A percentile compares a stretch with the other conserved stretches of the same genome.
Conservation (phyloP, 2,329 filamentous ascomycete species). For the Nakataea oryzae region DNA sequence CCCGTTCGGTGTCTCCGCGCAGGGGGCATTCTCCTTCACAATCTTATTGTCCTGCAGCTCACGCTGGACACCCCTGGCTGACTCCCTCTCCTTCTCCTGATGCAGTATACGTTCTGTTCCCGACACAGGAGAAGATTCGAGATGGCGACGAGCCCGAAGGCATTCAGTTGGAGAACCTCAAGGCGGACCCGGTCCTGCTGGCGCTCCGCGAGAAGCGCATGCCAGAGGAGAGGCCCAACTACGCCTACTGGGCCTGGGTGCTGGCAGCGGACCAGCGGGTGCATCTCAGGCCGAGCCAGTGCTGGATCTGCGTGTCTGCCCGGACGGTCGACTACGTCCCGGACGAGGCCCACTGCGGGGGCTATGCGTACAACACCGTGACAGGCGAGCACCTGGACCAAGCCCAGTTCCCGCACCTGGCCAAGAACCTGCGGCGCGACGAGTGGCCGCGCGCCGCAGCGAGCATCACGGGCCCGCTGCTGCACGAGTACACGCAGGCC, state of each 20-base stretch:
- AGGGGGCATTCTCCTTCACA: not conserved
- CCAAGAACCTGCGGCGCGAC: conserved; percentile 40
- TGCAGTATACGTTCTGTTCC: conserved; percentile 50
- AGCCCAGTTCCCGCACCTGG: conserved; percentile 44
- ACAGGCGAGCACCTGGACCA: conserved; percentile 31
- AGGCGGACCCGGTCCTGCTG: conserved; percentile 52
- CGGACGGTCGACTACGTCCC: conserved; percentile 36
- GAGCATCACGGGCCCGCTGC: conserved; percentile 36
- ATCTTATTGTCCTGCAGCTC: not conserved
- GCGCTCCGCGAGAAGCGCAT: conserved; percentile 47
- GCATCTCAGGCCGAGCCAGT: conserved; percentile 44
- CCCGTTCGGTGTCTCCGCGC: not conserved
- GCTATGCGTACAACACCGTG: conserved; percentile 25
- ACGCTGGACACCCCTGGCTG: not conserved
- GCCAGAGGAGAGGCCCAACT: conserved; percentile 49
- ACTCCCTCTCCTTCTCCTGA: not conserved
- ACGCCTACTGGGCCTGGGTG: conserved; percentile 49
- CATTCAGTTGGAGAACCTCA: conserved; percentile 43
- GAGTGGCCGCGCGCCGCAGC: conserved; percentile 32
- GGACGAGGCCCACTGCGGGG: conserved; percentile 25
- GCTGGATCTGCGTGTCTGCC: conserved; percentile 48
- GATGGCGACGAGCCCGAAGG: conserved; percentile 30
- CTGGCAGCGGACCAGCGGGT: conserved; percentile 42
- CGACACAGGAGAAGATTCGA: conserved; percentile 38
- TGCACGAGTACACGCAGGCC: conserved; percentile 48